Percentiles rank a stretch among this genome's conserved stretches.
These are phyloP conservation scores for Fusarium chaquense DNA, from an alignment of 2,329 filamentous ascomycete genomes.

Conservation along the genomic window DNA sequence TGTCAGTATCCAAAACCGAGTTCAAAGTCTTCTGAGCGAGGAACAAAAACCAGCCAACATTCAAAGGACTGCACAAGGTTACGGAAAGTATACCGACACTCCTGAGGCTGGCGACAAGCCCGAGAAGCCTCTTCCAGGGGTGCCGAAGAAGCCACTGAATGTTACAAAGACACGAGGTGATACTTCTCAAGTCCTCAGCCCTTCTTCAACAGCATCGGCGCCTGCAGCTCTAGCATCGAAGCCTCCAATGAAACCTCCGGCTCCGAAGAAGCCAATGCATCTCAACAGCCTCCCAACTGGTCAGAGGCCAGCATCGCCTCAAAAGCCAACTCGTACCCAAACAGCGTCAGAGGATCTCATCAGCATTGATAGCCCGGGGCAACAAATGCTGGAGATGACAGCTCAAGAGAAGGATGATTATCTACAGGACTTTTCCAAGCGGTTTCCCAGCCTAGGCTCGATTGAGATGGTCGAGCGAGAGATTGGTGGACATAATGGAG, in stretches of 20 bases:
- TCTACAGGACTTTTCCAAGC: constrained; percentile 78
- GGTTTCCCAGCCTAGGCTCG: constrained; percentile 85
- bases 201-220: constrained; percentile 37
- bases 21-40: constrained; percentile 86
- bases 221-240: constrained; percentile 46
- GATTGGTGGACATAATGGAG: constrained; percentile 51
- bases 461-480: constrained; percentile 90
- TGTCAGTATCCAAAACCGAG: constrained; percentile 89
- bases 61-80: constrained; percentile 84
- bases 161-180: constrained; percentile 50
- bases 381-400: constrained; percentile 67
- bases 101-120: constrained; percentile 53
- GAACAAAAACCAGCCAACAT: constrained; percentile 70
- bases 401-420: constrained; percentile 73
- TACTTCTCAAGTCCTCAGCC: constrained; percentile 43
- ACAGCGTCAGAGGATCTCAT: constrained; percentile 56
- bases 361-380: constrained; percentile 60
- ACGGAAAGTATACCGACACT: constrained; percentile 83
- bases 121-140: constrained; percentile 57
- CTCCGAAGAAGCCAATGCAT: constrained; percentile 72
- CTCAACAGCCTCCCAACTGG: constrained; percentile 67
- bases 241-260: constrained; percentile 59
- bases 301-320: constrained; percentile 58
- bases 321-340: constrained; percentile 53
- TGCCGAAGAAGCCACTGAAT: constrained; percentile 65